Base-by-base conservation (phyloP, 345 rosid genomes). In the Durio zibethinus region DNA sequence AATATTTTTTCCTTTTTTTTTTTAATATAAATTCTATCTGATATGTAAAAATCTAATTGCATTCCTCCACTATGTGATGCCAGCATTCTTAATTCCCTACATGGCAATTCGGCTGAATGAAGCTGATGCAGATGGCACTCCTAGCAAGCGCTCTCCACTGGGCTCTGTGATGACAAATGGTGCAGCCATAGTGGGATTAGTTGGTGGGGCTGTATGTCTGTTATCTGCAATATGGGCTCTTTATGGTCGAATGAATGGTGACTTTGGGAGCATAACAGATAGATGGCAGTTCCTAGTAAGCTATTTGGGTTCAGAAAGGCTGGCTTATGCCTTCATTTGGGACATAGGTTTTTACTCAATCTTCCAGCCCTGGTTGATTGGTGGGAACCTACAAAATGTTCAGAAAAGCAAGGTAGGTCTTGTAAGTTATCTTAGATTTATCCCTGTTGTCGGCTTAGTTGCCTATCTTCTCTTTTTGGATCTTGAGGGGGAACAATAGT, bases 351-450 rank as follows among this genome's bases (percentile, higher is more conserved):
- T 96, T 7, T 93, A 96, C 89, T 86, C 83, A 54, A 69, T 92
- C 67, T 96, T 96, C 83, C 99, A 96, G 91, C 97, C 94, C n/a
- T 93, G 97, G 99, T 76, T 96, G 84, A 92, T 92, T 2, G 97
- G 94, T 72, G 97, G 89, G 56, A 93, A 96, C 86, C 83, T 93
- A 63, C 86, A 65, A 77, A 96, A 90, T 67, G 84, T 91, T 73
- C 82, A 86, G 85, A 80, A 84, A 82, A 83, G 80, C 78, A 92
- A 87, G 84, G 79, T 81, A 20, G 83, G 66, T 53, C 38, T 87
- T 47, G 88, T 93, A 76, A 90, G 79, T 15, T 89, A 86, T 84
- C 88, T 93, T 74, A 83, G 94, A 84, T 92, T 91, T 78, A 74
- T 93, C 79, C 98, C 98, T 8, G 97, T 93, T 61, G 80, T 88